Evolutionary conservation across 306 rosid species (phyloP), one percentile per base, ranked within the genome.

Genomic region (Medicago arabica): DNA sequence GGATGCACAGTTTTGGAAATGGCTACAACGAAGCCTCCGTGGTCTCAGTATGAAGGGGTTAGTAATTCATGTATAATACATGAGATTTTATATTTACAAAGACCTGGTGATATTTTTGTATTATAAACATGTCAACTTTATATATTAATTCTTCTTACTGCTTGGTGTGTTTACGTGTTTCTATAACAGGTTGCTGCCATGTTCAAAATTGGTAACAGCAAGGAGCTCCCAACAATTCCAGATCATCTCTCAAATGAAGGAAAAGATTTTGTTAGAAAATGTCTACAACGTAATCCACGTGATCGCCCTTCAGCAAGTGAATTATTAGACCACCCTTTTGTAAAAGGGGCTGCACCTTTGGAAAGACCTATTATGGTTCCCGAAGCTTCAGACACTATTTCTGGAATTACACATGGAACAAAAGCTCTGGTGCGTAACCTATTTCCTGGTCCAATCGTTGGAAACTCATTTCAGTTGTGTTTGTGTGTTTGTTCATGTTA

Each of bases 41-140:
- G 99, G 99, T 87, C 89, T 85, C 99, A 96, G 83, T 96, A 90
- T 78, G 99, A 96, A 90, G 99, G 98, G 91, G 99, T 95, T 68
- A 86, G 91, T 85, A 81, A 25, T 78, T 72, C 65, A 46, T 79
- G 78, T 71, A 62, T 41, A 40, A 40, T 59, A 17, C 40, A 17
- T 21, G 55, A 15, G 14, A 47, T 58, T 67, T 71, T 78, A 60
- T 60, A 59, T 28, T 73, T 67, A 53, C 40, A 6, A 11, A 51
- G 21, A 10, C 54, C 57, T 12, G 31, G 23, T 58, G 67, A 66
- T 70, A 63, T 46, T 66, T 58, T 65, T 60, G 59, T 57, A 76
- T 76, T 66, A 53, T 60, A 58, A 71, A 65, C 74, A 71, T 36
- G 71, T 19, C 53, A 40, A 21, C 43, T 46, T 28, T 36, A 12